Evolutionary conservation across 345 rosid species (phyloP), one percentile per base, ranked within the genome.

Genomic region (Ceriops decandra): DNA sequence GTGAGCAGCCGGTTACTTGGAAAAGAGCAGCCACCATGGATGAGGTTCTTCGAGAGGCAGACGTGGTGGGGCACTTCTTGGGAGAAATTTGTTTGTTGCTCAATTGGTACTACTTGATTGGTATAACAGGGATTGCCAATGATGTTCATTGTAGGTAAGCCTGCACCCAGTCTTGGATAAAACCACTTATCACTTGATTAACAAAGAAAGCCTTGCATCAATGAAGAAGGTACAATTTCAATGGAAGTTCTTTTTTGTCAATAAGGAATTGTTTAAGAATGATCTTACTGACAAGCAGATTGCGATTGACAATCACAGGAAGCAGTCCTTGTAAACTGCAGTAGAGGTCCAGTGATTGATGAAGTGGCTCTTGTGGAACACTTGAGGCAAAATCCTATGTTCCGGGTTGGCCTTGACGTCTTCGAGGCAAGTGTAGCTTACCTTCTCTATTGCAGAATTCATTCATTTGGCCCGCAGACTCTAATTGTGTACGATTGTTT

Each of bases 371-470:
- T 95, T 0, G 97, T 95, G 31, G 85, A 88, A 49, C 97, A 95
- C 80, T 83, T 95, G 68, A 89, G 79, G 77, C 84, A 84, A 64
- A 95, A 91, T 77, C 99, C 97, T 9, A 91, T 88, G 97, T 95
- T 95, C 52, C 89, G 99, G 33, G 97, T 89, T 47, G 97, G 99
- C 74, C 99, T 95, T 27, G 99, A 91, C 84, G 99, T 95, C 82
- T 95, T 91, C 3, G 97, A 95, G 96, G 98, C 87, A 76, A 60
- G 27, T 11, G 19, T 56, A 52, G 68, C 64, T 52, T 51, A 16
- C 2, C 27, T 17, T 52, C 49, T 59, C 49, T 47, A 11, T 33
- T 30, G 46, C 67, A 30, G 5, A 52, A 38, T 57, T 32, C 68
- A 63, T 56, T 56, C 20, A 38, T 10, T 33, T 62, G 7, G 22